These are phyloP conservation scores for Cercophora scortea DNA, from an alignment of 495 filamentous ascomycete genomes.

Conservation along the genomic window DNA sequence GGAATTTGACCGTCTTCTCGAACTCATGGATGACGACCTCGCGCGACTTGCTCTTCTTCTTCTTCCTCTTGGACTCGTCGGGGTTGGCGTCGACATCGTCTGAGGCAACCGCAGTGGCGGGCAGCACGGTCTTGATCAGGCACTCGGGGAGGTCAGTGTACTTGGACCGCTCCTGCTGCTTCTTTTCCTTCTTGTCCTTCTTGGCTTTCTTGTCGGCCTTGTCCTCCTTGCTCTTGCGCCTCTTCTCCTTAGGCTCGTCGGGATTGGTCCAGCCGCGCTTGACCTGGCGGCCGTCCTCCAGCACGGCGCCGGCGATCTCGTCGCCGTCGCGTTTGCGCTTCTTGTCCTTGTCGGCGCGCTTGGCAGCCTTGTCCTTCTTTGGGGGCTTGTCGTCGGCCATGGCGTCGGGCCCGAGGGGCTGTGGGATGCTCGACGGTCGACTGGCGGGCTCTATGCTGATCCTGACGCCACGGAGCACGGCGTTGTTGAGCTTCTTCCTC, in stretches of 20 bases:
- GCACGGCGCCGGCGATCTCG: conserved; percentile 59
- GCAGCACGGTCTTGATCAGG: conserved; percentile 75
- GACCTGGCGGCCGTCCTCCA: conserved; percentile 67
- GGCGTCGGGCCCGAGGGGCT: conserved; percentile 23
- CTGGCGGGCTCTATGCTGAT: conserved; percentile 74
- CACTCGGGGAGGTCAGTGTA: conserved; percentile 72
- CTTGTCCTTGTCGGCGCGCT: conserved; percentile 37
- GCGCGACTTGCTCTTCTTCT: conserved; percentile 40
- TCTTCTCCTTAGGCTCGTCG: conserved; percentile 47
- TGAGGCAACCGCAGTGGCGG: conserved; percentile 42
- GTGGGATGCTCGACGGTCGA: conserved; percentile 33
- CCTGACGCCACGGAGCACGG: conserved; percentile 76
- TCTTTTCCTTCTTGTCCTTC: conserved; percentile 40
- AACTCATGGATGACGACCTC: conserved; percentile 74
- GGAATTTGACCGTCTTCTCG: conserved; percentile 65
- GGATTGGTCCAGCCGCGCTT: conserved; percentile 87
- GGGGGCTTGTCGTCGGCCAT: conserved; percentile 27
- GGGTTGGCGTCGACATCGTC: conserved; percentile 35
- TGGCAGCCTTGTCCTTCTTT: conserved; percentile 27
- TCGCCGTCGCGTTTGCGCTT: conserved; percentile 59
- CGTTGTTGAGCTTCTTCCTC: conserved; percentile 87
- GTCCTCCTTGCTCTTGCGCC: conserved; percentile 55
- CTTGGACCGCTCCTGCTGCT: conserved; percentile 56
- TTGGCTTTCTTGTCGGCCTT: conserved; percentile 69
- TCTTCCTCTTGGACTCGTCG: conserved; percentile 47